Evolutionary conservation across 768 basidiomycete species (phyloP).

Genomic region (Leucocoprinus leucothites): DNA sequence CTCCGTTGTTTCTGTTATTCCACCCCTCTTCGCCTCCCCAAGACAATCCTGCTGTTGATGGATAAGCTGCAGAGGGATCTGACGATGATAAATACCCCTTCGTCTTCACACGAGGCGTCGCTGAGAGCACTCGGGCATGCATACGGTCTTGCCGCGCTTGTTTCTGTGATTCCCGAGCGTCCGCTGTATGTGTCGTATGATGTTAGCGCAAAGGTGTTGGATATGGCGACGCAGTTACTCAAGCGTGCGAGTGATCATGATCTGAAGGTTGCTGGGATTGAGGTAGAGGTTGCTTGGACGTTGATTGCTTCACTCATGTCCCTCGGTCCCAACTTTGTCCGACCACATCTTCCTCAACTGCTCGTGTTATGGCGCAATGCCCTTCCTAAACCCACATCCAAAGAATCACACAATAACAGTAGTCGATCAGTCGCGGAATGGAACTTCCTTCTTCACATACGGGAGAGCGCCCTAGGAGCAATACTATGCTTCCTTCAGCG

Average conservation of each 20-base stretch:
- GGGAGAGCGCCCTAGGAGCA: constrained; percentile 87
- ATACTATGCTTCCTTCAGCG: constrained; percentile 85
- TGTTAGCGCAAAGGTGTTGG: constrained; percentile 84
- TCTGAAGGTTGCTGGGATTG: constrained; percentile 72
- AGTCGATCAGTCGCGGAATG: constrained; percentile 77
- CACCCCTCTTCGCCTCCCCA: constrained; percentile 81
- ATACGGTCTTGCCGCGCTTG: constrained; percentile 84
- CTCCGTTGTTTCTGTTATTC: constrained; percentile 89
- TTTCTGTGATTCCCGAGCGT: constrained; percentile 80
- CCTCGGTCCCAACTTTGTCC: constrained; percentile 90
- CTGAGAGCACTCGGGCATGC: constrained; percentile 81
- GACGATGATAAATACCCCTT: constrained; percentile 65
- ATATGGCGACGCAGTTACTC: constrained; percentile 85
- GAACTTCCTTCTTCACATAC: constrained; percentile 86
- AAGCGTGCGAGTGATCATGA: constrained; percentile 93
- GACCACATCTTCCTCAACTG: constrained; percentile 89
- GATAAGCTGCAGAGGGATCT: constrained; percentile 87
- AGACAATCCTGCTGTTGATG: constrained; percentile 70
- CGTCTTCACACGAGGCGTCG: constrained; percentile 66
- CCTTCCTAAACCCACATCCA: constrained; percentile 89
- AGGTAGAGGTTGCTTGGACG: constrained; percentile 95
- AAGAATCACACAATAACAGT: constrained; percentile 62
- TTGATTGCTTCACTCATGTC: constrained; percentile 87
- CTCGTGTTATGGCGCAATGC: constrained; percentile 97
- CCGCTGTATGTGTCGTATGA: constrained; percentile 96